These are phyloP conservation scores for Hyphopichia pseudoburtonii DNA, from an alignment of 1,139 yeast species.

Conservation along the genomic window DNA sequence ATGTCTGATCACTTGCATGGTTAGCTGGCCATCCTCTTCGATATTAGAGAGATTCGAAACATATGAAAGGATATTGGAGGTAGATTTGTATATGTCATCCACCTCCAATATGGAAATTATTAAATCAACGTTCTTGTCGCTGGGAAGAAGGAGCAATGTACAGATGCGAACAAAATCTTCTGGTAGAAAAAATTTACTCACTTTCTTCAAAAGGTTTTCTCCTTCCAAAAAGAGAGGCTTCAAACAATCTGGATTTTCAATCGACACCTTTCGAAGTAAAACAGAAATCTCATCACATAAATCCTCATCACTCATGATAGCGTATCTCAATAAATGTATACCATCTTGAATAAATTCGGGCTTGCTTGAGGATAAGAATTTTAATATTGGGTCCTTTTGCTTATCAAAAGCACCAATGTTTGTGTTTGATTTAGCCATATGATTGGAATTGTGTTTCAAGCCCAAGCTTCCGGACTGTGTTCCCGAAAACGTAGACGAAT, in stretches of 20 bases:
- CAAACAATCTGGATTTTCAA: conserved; percentile 27
- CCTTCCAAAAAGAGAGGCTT: conserved; percentile 29
- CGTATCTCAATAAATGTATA: conserved; percentile 35
- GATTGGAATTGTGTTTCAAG: background rate
- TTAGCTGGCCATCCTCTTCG: conserved; percentile 27
- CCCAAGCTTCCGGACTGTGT: background rate
- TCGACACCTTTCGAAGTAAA: conserved; percentile 27
- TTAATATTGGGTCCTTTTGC: conserved; percentile 35
- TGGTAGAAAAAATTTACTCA: conserved; percentile 24
- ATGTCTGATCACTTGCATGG: conserved; percentile 36
- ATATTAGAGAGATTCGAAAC: conserved; percentile 33
- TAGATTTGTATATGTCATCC: conserved; percentile 29
- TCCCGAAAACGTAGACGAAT: background rate
- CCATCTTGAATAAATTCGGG: conserved; percentile 34
- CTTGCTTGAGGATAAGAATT: conserved; percentile 33
- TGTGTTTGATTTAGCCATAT: background rate
- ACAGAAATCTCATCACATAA: conserved; percentile 24
- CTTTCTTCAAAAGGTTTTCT: conserved; percentile 25
- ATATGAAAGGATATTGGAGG: conserved; percentile 27
- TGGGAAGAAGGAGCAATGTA: conserved; percentile 26
- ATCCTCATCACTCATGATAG: conserved; percentile 39
- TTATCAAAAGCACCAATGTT: conserved; percentile 17
- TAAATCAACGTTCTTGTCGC: conserved; percentile 22
- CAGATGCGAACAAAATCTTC: conserved; percentile 38
- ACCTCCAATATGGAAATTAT: conserved; percentile 25